phyloP scores from a whole-genome alignment of 352 stramenopile genomes.

The Globisporangium apiculatum region DNA sequence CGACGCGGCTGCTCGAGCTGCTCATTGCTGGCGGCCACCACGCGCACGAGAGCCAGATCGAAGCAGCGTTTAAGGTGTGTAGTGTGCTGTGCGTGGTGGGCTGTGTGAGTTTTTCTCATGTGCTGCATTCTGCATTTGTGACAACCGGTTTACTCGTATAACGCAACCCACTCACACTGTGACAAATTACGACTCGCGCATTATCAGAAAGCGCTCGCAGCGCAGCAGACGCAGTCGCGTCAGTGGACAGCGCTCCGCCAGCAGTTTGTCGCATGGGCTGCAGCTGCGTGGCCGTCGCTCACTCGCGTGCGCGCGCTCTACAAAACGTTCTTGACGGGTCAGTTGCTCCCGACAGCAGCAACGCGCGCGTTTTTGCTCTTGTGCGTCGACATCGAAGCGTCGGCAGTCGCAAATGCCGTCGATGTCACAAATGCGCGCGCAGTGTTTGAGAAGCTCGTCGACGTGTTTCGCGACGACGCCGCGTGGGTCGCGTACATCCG shows the following conservation, averaged over 20 bases:
- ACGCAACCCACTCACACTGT: too few relatives aligned
- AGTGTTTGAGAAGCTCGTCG: slow-evolving; percentile 80
- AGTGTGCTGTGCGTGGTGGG: neutral
- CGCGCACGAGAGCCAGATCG: slow-evolving; percentile 19
- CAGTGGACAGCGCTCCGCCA: slow-evolving; percentile 53
- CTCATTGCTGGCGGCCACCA: slow-evolving; percentile 21
- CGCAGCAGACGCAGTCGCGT: slow-evolving; percentile 34
- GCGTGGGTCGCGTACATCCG: slow-evolving; percentile 71
- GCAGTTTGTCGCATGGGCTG: slow-evolving; percentile 62
- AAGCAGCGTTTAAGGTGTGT: slow-evolving; percentile 37
- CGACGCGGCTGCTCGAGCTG: slow-evolving; percentile 48
- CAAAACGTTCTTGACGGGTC: slow-evolving; percentile 61
- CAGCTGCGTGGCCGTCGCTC: slow-evolving; percentile 20
- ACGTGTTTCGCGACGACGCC: slow-evolving; percentile 50
- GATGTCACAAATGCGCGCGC: slow-evolving; percentile 36
- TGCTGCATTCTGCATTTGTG: too few relatives aligned
- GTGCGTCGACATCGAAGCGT: slow-evolving; percentile 70
- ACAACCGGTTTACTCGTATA: too few relatives aligned
- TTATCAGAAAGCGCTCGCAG: slow-evolving; percentile 32
- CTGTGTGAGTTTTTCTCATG: neutral
- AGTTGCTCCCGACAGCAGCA: slow-evolving; percentile 49
- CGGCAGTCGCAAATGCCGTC: slow-evolving; percentile 20
- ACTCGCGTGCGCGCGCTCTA: slow-evolving; percentile 43
- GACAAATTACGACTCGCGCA: too few relatives aligned
- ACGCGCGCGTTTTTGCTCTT: slow-evolving; percentile 62